These are phyloP conservation scores for Sordariomycetes sp. DNA, from an alignment of 2,329 filamentous ascomycete genomes.

Conservation along the genomic window DNA sequence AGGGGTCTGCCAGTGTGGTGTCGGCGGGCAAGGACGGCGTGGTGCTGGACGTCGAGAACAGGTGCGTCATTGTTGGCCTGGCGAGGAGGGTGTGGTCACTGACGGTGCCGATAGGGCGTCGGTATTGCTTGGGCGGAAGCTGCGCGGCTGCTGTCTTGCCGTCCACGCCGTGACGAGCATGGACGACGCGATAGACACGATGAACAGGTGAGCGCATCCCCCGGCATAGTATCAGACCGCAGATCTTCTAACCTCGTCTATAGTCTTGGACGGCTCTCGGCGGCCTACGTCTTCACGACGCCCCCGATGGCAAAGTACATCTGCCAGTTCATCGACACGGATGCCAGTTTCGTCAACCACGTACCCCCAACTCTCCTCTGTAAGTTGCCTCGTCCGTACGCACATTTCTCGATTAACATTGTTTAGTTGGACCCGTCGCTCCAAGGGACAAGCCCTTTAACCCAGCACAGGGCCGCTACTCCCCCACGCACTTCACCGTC, in stretches of 20 bases:
- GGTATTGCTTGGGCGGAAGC: slow-evolving; percentile 21
- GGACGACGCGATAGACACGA: slow-evolving; percentile 38
- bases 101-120: slow-evolving; percentile 8
- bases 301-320: slow-evolving; percentile 42
- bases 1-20: slow-evolving; percentile 6
- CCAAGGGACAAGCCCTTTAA: neutral
- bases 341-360: slow-evolving; percentile 40
- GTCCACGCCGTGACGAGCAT: slow-evolving; percentile 33
- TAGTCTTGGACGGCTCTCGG: slow-evolving; percentile 18
- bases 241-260: neutral
- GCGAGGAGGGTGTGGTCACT: neutral
- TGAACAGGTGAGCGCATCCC: slow-evolving; percentile 15
- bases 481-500: slow-evolving; percentile 20
- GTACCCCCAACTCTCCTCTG: slow-evolving; percentile 38
- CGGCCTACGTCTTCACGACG: slow-evolving; percentile 38
- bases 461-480: neutral
- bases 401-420: slow-evolving; percentile 15
- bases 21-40: slow-evolving; percentile 12
- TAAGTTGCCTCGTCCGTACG: slow-evolving; percentile 16
- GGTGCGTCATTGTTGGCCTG: neutral
- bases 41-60: slow-evolving; percentile 10
- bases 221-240: neutral
- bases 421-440: slow-evolving; percentile 11
- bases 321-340: slow-evolving; percentile 36
- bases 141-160: slow-evolving; percentile 24